Conservation (phyloP, 495 filamentous ascomycete genomes). For the Penicillium fimorum region DNA sequence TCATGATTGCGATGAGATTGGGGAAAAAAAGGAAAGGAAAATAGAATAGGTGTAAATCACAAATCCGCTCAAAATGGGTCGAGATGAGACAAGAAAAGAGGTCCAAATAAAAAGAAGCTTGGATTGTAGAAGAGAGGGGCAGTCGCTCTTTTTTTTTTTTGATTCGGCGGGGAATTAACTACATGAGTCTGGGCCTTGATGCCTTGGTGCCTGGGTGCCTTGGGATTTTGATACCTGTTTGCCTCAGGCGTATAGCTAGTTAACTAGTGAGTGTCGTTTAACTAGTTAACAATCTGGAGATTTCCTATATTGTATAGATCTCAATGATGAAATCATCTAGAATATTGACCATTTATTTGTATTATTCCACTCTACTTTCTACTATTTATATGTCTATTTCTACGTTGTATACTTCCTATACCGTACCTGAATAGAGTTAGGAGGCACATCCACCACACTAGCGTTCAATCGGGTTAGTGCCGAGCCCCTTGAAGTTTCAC, state of each 20-base stretch:
- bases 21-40: neutral
- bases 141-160: slow-evolving; percentile 10
- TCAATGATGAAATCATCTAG: neutral
- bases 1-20: slow-evolving; percentile 15
- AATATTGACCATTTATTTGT: neutral
- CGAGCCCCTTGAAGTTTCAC: slow-evolving; percentile 9
- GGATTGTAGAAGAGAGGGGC: slow-evolving; percentile 1
- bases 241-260: neutral
- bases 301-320: neutral
- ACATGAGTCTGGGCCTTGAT: slow-evolving; percentile 2
- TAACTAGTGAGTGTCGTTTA: no score
- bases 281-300: neutral
- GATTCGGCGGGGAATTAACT: slow-evolving; percentile 1
- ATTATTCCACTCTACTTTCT: no score
- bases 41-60: neutral
- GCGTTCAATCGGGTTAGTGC: slow-evolving; percentile 5
- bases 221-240: no score
- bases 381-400: no score
- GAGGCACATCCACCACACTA: slow-evolving; percentile 8
- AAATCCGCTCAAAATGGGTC: neutral
- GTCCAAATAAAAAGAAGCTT: neutral
- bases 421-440: slow-evolving; percentile 5
- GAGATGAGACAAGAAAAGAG: neutral
- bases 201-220: neutral
- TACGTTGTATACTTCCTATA: no score